Evolutionary conservation across 179 eudicot genomes (phyloP), one percentile per base, ranked within the genome.

Genomic region (Drosera spatulata): DNA sequence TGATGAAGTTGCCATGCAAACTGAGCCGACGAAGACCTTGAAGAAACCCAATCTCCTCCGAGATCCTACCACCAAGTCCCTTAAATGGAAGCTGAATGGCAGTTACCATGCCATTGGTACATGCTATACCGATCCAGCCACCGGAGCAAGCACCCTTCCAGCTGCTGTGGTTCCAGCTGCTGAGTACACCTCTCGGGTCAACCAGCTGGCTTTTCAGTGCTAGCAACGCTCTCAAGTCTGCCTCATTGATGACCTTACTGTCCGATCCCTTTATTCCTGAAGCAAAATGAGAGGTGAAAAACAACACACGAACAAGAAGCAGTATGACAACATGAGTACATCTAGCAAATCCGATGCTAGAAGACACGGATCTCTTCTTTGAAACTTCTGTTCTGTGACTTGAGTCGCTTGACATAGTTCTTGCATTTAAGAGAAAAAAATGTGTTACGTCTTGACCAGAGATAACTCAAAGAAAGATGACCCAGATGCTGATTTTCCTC

Each of bases 1-100:
- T 64, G 44, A 93, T 73, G 43, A 70, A 13, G 64, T 93, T 93
- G 74, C 86, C 90, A 70, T 89, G 99, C 60, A 93, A 84, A 61
- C 96, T 89, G 39, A 89, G 70, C 56, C 76, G 75, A 6, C 80
- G 63, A 22, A 79, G 75, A n/a, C 73, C 83, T 61, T 75, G 77
- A 64, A 79, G 77, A 56, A 75, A 77, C 6, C 66, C 58, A 22
- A 79, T 62, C 57, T 79, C 72, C 9, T 66, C 68, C 11, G 75
- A 69, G 56, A 79, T 59, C 39, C 77, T 64, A 0, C 83, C 83
- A 1, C 69, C 69, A 50, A 79, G 67, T 13, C 62, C 50, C 58
- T 79, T 79, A 80, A 80, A 75, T 11, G 83, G 83, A 51, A 79
- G 80, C 50, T 79, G 80, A 59, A 79, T 79, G 3, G 72, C 80